Evolutionary conservation across 192 early-diverging fungal genomes (phyloP).

Genomic region (Thamnidium elegans): DNA sequence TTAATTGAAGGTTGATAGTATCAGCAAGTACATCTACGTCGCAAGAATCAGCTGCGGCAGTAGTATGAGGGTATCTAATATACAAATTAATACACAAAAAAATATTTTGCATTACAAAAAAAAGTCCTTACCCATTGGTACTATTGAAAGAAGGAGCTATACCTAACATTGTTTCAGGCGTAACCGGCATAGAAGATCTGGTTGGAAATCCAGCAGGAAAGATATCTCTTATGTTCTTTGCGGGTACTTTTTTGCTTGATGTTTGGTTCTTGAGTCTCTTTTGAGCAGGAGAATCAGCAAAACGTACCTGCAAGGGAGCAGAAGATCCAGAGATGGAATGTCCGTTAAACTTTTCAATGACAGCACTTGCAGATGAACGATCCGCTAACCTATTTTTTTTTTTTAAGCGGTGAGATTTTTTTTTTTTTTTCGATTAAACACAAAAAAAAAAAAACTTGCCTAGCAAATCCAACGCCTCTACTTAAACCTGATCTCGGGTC

Average conservation of each 20-base stretch:
- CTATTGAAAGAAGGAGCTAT: slow-evolving; percentile 25
- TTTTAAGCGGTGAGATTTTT: too few species aligned
- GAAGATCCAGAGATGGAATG: slow-evolving; percentile 54
- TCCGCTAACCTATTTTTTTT: too few species aligned
- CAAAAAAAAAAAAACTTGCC: too few species aligned
- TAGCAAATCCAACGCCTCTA: slow-evolving; percentile 81
- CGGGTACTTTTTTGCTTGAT: slow-evolving; percentile 40
- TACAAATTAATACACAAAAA: too few species aligned
- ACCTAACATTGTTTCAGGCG: slow-evolving; percentile 50
- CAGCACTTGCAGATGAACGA: slow-evolving; percentile 59
- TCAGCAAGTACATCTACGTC: background rate
- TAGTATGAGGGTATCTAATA: too few species aligned
- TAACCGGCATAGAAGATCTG: slow-evolving; percentile 40
- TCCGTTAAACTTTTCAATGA: slow-evolving; percentile 70
- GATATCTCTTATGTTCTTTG: slow-evolving; percentile 15
- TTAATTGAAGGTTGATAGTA: background rate
- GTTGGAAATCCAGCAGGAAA: slow-evolving; percentile 29
- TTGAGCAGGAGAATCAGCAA: slow-evolving; percentile 76
- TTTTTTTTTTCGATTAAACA: too few species aligned
- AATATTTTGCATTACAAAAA: too few species aligned
- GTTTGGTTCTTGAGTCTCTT: slow-evolving; percentile 72
- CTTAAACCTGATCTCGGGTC: slow-evolving; percentile 61
- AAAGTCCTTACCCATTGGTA: too few species aligned
- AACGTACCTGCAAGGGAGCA: slow-evolving; percentile 73
- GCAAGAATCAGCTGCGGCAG: background rate